Evolutionary conservation across 1,139 yeast species (phyloP), one percentile per base, ranked within the genome.

Genomic region (Blastobotrys ciferrii): DNA sequence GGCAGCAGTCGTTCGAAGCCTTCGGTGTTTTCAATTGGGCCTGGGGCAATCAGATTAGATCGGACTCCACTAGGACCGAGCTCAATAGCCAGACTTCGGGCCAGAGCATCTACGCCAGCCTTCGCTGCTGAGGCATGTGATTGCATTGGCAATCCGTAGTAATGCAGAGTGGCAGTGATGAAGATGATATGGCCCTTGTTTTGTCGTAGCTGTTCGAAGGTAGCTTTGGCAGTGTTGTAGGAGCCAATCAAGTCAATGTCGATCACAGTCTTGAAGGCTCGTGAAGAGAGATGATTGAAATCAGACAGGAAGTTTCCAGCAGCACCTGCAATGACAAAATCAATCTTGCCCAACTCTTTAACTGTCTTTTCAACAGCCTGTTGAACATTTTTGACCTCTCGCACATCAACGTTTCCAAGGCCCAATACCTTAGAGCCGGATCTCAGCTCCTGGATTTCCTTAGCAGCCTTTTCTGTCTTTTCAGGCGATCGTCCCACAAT

Each of bases 251-350:
- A 71, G 65, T 91, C 98, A 54, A 91, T 91, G 36, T 81, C 82
- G 20, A 88, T 76, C 25, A 91, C 97, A 0, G 94, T 76, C 65
- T 84, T 82, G 74, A 91, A 91, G 2, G 96, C 97, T 61, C 87
- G 87, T 33, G 89, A 66, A 1, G 94, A 84, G 55, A 89, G 70
- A 58, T 82, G 83, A 60, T 82, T 82, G 66, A 89, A 81, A 64
- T 87, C 94, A 31, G 89, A 73, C 55, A 91, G 67, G 62, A 89
- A 91, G 72, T 89, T 89, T 4, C 98, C 97, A 2, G 97, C 97
- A 2, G 98, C 97, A 15, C 97, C 98, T 37, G 94, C 91, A 66
- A 91, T 84, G 38, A 89, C 94, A 63, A 68, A 85, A 66, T 91
- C 97, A 53, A 87, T 83, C 53, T 76, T 70, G 5, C 95, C 96